Percentiles rank a stretch among this genome's conserved stretches.
phyloP scores from a whole-genome alignment of 345 rosid genomes.

The Eucalyptus rudis region DNA sequence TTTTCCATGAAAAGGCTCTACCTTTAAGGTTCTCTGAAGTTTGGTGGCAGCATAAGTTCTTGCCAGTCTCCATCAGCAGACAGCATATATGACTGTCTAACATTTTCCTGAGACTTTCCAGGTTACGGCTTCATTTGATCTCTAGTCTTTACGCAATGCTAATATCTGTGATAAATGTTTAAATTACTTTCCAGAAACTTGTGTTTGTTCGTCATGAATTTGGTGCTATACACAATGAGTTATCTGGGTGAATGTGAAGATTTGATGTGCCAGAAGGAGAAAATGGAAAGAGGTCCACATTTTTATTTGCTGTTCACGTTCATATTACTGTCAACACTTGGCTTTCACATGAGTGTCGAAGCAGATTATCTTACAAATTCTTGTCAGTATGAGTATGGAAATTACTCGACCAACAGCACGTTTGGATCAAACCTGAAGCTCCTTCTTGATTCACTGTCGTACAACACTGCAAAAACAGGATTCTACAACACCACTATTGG shows the following conservation, averaged over 20 bases:
- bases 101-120: neutral
- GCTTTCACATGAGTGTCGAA: neutral
- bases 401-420: neutral
- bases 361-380: neutral
- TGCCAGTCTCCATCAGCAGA: neutral
- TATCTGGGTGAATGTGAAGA: neutral
- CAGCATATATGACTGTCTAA: neutral
- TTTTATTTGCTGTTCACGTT: neutral
- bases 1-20: neutral
- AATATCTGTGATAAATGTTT: neutral
- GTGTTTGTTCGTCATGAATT: neutral
- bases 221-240: neutral
- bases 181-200: neutral
- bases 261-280: neutral
- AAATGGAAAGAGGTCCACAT: neutral
- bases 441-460: neutral
- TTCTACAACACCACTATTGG: conserved; percentile 2
- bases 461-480: conserved; percentile 1
- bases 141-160: neutral
- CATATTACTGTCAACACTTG: neutral
- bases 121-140: neutral
- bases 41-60: neutral
- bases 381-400: neutral
- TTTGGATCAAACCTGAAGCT: conserved; percentile 1
- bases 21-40: neutral